phyloP scores from a whole-genome alignment of 768 basidiomycete genomes.

The Trametes meyenii region DNA sequence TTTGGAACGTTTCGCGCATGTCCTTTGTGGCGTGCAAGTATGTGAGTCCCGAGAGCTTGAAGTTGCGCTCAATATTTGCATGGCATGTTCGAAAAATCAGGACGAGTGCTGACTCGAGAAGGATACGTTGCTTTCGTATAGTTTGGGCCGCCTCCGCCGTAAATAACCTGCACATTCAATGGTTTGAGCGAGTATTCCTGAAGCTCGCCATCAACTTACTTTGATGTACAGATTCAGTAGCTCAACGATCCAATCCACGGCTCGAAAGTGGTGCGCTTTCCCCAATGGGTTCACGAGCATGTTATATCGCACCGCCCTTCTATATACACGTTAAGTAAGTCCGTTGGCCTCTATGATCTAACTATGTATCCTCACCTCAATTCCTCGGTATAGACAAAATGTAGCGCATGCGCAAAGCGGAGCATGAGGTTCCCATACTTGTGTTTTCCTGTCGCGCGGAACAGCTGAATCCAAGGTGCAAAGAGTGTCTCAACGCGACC shows the following conservation, averaged over 20 bases:
- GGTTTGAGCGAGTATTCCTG: not conserved
- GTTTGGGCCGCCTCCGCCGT: conserved; percentile 41
- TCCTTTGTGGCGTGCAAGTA: not conserved
- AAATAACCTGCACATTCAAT: conserved; percentile 30
- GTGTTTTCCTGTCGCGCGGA: too few species aligned
- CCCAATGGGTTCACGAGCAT: conserved; percentile 42
- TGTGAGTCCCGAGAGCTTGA: not conserved
- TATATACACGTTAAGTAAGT: too few species aligned
- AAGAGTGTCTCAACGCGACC: too few species aligned
- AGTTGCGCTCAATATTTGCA: conserved; percentile 7
- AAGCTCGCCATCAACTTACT: conserved; percentile 26
- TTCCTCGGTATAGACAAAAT: too few species aligned
- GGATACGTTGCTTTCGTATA: conserved; percentile 35
- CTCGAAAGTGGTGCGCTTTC: conserved; percentile 32
- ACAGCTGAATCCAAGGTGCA: too few species aligned
- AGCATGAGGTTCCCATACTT: too few species aligned
- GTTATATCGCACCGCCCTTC: conserved; percentile 28
- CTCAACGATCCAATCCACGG: conserved; percentile 46
- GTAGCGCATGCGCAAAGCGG: too few species aligned
- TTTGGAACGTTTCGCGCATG: conserved; percentile 4
- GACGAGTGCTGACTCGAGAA: conserved; percentile 40
- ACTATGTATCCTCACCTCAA: too few species aligned
- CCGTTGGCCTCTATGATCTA: too few species aligned
- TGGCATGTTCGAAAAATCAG: conserved; percentile 36
- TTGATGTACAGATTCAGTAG: conserved; percentile 48